Evolutionary conservation across 257 asterid genomes (phyloP), one percentile per base, ranked within the genome.

Genomic region (Apocynum venetum): DNA sequence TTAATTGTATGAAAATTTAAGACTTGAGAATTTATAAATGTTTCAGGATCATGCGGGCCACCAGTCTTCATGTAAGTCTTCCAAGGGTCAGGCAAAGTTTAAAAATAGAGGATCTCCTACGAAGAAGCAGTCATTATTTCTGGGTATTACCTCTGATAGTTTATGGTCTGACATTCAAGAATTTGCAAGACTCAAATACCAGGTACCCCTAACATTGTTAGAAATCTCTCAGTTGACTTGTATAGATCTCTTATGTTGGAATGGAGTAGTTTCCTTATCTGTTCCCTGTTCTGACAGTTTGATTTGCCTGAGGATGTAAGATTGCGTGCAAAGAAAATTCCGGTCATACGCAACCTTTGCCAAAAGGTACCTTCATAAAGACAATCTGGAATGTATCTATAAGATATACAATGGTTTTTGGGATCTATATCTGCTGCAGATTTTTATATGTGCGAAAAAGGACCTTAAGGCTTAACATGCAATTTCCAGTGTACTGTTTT

Each of bases 131-230:
- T 85, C 94, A 63, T 81, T 81, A 69, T 90, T 83, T 82, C 83
- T 83, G 77, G 87, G 83, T 84, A 82, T 82, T 43, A 86, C 91
- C 67, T 86, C 98, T 6, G 92, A 89, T 73, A 89, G 92, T 86
- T 85, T 94, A 87, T 94, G 98, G 98, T 80, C 88, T 79, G 97
- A 91, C 68, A 86, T 94, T 80, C 84, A 88, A 83, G 97, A 92
- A 78, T 92, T 92, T 76, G 90, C 98, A 51, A 89, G 88, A 81
- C 88, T 87, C 73, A 94, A 94, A 81, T 94, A 92, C 85, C 94
- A 91, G 98, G 97, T 94, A 82, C 74, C 74, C 76, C 9, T 75
- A 55, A 65, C 40, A 68, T 67, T 79, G 53, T 52, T 13, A 56
- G 40, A 76, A 60, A 15, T 67, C 74, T 80, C 14, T 67, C 43